Conservation (phyloP, 495 filamentous ascomycete species). For the Hyphodiscus hymeniophilus region DNA sequence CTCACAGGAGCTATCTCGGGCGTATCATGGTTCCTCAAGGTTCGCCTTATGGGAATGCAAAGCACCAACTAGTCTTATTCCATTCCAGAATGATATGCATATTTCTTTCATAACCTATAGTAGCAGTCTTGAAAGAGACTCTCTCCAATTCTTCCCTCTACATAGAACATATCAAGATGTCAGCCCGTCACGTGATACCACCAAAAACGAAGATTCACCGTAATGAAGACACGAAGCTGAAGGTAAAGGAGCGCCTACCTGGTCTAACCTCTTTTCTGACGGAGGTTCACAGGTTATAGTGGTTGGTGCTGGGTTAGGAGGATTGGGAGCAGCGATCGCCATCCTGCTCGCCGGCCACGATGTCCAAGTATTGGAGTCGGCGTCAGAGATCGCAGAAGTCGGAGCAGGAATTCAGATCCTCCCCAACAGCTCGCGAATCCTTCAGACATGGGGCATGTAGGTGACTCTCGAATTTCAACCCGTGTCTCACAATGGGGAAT, state of each 20-base stretch:
- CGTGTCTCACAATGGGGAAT: no score
- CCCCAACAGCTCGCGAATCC: conserved; percentile 43
- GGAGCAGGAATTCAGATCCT: conserved; percentile 55
- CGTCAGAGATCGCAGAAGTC: conserved; percentile 50
- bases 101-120: background rate
- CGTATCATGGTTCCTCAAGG: no score
- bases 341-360: conserved; percentile 50
- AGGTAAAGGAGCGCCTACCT: background rate
- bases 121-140: no score
- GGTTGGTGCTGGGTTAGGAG: conserved; percentile 61
- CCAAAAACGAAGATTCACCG: conserved; percentile 8
- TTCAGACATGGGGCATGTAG: conserved; percentile 37
- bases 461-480: no score
- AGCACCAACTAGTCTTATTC: no score
- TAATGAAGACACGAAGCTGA: conserved; percentile 7
- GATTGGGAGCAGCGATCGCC: conserved; percentile 56
- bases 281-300: conserved; percentile 36
- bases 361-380: conserved; percentile 54
- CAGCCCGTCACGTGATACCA: conserved; percentile 1
- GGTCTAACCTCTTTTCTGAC: background rate
- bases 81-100: no score
- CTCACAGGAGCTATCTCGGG: no score
- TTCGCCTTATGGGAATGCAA: no score
- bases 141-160: background rate
- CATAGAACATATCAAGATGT: conserved; percentile 1